Evolutionary conservation across 2,329 filamentous ascomycete species (phyloP).

Genomic region (Microcera coccophila): DNA sequence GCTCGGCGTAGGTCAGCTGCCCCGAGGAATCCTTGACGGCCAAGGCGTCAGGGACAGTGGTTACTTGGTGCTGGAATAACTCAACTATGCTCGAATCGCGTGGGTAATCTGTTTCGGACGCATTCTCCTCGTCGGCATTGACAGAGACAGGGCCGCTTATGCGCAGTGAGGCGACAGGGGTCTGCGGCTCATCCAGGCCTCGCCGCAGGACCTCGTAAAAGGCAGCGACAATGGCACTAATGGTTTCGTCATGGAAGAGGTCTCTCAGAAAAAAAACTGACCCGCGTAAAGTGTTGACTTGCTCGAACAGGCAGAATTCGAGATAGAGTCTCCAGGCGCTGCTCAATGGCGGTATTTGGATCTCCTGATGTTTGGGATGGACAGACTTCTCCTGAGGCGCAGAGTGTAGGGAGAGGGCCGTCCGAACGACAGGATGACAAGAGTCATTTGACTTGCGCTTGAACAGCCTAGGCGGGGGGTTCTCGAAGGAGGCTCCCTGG

Average conservation of each 20-base stretch:
- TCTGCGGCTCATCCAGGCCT: constrained; percentile 9
- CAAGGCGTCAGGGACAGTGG: constrained; percentile 3
- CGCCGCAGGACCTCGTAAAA: constrained; percentile 14
- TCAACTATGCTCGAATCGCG: constrained; percentile 20
- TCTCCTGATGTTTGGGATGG: constrained; percentile 9
- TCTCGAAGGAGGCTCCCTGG: constrained; percentile 24
- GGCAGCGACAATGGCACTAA: constrained; percentile 13
- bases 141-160: too few species aligned
- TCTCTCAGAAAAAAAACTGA: constrained; percentile 13
- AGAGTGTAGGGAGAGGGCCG: constrained; percentile 17
- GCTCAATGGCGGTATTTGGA: background rate
- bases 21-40: constrained; percentile 18
- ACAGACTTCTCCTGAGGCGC: constrained; percentile 7
- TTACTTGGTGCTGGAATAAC: constrained; percentile 22
- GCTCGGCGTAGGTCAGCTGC: constrained; percentile 16
- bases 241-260: constrained; percentile 13
- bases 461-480: constrained; percentile 14
- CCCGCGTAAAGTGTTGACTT: constrained; percentile 5
- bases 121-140: background rate
- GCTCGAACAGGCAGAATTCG: constrained; percentile 21
- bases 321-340: constrained; percentile 16
- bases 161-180: constrained; percentile 2
- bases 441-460: constrained; percentile 10
- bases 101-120: constrained; percentile 14
- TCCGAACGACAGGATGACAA: constrained; percentile 14